Evolutionary conservation across 1,139 yeast genomes (phyloP).

Genomic region (Geotrichum cucujoidarum): DNA sequence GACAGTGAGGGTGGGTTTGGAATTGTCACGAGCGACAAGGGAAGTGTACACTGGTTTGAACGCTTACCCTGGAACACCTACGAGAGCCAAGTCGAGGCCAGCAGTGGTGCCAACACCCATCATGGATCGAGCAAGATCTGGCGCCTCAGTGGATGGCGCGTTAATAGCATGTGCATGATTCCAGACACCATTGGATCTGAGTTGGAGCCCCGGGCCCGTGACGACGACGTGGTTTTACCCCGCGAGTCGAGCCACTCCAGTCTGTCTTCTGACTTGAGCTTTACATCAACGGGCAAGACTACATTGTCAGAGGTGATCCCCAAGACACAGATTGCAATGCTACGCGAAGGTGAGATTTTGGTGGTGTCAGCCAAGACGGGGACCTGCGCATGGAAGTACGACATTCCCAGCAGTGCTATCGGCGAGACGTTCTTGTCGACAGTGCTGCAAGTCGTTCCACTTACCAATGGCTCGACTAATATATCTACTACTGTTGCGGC

Average conservation of each 20-base stretch:
- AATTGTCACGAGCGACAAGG: conserved; percentile 51
- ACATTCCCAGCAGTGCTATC: conserved; percentile 39
- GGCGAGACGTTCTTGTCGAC: conserved; percentile 14
- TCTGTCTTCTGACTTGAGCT: conserved; percentile 10
- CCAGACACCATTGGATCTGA: conserved; percentile 17
- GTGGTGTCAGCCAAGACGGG: conserved; percentile 47
- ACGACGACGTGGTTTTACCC: not conserved
- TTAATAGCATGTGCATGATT: conserved; percentile 23
- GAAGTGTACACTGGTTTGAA: conserved; percentile 61
- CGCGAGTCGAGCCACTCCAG: not conserved
- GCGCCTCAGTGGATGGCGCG: conserved; percentile 31
- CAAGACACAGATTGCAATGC: conserved; percentile 18
- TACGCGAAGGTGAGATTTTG: conserved; percentile 39
- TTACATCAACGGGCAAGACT: not conserved
- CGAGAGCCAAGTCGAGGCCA: conserved; percentile 8
- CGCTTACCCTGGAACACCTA: conserved; percentile 22
- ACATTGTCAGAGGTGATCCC: not conserved
- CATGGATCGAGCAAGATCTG: conserved; percentile 28
- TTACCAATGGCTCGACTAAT: too few relatives aligned
- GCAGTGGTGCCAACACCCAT: not conserved
- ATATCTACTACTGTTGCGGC: too few relatives aligned
- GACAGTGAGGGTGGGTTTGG: conserved; percentile 47
- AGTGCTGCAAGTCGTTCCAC: not conserved
- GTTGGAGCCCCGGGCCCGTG: conserved; percentile 2
- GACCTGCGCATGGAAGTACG: conserved; percentile 42